Base-by-base conservation (phyloP, 2,329 filamentous ascomycete genomes). In the Diaporthe capsici region DNA sequence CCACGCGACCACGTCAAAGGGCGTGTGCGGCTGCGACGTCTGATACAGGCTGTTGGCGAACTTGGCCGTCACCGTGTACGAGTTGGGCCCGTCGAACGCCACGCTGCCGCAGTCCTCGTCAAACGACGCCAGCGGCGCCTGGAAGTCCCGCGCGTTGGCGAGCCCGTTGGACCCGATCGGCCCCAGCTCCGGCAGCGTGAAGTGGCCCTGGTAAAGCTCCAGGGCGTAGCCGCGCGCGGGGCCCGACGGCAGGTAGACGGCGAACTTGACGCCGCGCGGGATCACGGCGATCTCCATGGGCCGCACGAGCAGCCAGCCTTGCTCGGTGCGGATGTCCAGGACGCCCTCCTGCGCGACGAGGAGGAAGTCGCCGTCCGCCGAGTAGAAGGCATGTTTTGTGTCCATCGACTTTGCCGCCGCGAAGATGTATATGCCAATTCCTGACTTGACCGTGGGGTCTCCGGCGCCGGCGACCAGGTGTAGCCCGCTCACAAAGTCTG, bases 1-100 rank as follows among this genome's bases (percentile, higher is more conserved):
- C 94, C 94, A 96, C 4, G 92, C 93, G 4, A 95, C 94, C 0
- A 96, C 90, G 79, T 96, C 94, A 80, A 95, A 96, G 0, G 94
- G 94, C 0, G 92, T 93, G 82, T 95, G 94, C 15, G 87, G 82
- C 84, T 95, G 94, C 57, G 82, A 86, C 9, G 92, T 92, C 51
- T 86, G 85, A 84, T 94, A 95, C 70, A 95, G 89, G 63, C 88
- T 86, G 78, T 93, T 92, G 81, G 91, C 91, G 80, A 94, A 93
- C 82, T 94, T 94, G 82, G 88, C 88, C 47, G 88, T 88, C 49
- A 94, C 84, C 12, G 86, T 89, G 84, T 87, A 87, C 68, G 73
- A 73, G 72, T 70, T 82, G 4, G 78, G 77, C 61, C 83, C 85
- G 61, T 87, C 83, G 2, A 81, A 82, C 0, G 84, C 85, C 8